phyloP scores from a whole-genome alignment of 192 early-diverging fungal genomes.

The Backusella psychrophila region DNA sequence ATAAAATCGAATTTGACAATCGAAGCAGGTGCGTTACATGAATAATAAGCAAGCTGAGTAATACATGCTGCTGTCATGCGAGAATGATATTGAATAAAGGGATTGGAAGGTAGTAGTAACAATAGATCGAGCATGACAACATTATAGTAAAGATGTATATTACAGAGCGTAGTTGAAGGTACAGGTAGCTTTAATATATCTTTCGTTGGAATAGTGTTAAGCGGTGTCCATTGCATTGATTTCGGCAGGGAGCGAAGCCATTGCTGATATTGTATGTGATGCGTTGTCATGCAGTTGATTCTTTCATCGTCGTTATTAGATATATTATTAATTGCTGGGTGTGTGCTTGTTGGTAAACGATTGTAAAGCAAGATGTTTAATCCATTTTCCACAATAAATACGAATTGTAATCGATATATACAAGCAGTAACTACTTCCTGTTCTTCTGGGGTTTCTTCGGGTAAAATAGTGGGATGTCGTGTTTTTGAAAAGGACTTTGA shows the following conservation, averaged over 20 bases:
- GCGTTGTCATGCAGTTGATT: background rate
- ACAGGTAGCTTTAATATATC: conserved; percentile 5
- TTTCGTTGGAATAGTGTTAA: background rate
- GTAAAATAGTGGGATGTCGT: background rate
- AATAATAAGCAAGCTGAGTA: conserved; percentile 10
- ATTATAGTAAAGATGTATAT: conserved; percentile 9
- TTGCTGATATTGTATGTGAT: background rate
- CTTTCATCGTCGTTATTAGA: background rate
- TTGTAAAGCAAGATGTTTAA: background rate
- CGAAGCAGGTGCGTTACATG: conserved; percentile 1
- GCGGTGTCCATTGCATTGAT: conserved; percentile 7
- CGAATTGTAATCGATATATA: conserved; percentile 7
- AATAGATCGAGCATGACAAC: background rate
- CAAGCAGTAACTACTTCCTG: background rate
- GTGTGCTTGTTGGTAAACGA: conserved; percentile 2
- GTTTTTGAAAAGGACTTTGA: background rate
- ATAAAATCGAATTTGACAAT: conserved; percentile 14
- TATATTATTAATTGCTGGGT: background rate
- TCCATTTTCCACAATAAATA: conserved; percentile 11
- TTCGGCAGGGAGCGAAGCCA: conserved; percentile 3
- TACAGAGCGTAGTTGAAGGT: background rate
- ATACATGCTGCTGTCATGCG: conserved; percentile 5
- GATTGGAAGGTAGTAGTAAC: background rate
- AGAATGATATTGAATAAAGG: background rate
- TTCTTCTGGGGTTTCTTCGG: conserved; percentile 14